A percentile compares a stretch with the other conserved stretches of the same genome.
Conservation (phyloP, 73 alveolate genomes). For the Paramecium bursaria region DNA sequence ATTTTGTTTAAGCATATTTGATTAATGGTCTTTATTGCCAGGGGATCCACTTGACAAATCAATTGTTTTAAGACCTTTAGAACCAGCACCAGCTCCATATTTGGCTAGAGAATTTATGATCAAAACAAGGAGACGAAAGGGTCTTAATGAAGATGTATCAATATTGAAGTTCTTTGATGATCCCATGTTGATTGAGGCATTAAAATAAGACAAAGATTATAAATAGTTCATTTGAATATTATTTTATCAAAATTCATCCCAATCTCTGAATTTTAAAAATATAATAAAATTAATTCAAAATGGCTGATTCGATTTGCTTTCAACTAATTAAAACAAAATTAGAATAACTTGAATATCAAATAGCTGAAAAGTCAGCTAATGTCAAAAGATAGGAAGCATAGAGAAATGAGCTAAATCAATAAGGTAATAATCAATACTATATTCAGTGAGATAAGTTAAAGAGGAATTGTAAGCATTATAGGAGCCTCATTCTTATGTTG, state of each 20-base stretch:
- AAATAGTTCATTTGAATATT: slow-evolving; percentile 73
- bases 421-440: slow-evolving; percentile 59
- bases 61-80: slow-evolving; percentile 89
- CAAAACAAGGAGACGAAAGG: slow-evolving; percentile 98
- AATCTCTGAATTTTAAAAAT: too few relatives aligned
- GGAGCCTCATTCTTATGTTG: slow-evolving; percentile 97
- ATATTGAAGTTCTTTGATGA: slow-evolving; percentile 92
- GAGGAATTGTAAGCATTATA: slow-evolving; percentile 95
- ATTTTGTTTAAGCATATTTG: slow-evolving; percentile 92
- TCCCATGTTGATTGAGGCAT: slow-evolving; percentile 80
- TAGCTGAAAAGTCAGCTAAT: slow-evolving; percentile 83
- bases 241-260: slow-evolving; percentile 10
- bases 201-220: slow-evolving; percentile 82
- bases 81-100: slow-evolving; percentile 96
- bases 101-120: slow-evolving; percentile 99
- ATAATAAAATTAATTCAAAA: too few relatives aligned
- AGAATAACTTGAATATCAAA: slow-evolving; percentile 87
- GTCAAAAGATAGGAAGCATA: slow-evolving; percentile 98
- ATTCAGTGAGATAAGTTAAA: slow-evolving; percentile 78
- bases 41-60: slow-evolving; percentile 99
- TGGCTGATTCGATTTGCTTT: too few relatives aligned
- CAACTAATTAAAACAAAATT: slow-evolving; percentile 83
- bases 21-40: slow-evolving; percentile 94
- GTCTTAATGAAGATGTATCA: slow-evolving; percentile 84
- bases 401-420: slow-evolving; percentile 95